Evolutionary conservation across 495 filamentous ascomycete genomes (phyloP).

Genomic region (Podospora appendiculata): DNA sequence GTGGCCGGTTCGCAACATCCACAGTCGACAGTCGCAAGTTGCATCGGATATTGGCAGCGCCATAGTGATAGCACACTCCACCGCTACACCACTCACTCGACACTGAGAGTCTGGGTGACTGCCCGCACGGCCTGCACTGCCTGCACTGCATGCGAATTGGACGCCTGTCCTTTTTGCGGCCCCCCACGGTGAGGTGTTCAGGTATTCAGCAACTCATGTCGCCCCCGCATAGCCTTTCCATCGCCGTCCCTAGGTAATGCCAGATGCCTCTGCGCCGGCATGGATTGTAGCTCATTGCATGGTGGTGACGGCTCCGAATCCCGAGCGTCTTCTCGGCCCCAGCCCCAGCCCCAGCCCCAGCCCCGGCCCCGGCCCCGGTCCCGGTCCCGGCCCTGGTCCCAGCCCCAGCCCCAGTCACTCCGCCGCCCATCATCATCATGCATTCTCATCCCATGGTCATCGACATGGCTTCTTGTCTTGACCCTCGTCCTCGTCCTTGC

Average conservation of each 20-base stretch:
- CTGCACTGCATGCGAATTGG: too few relatives aligned
- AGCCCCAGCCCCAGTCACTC: not conserved
- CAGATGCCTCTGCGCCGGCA: slow-evolving; percentile 26
- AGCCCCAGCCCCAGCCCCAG: not conserved
- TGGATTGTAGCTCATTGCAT: slow-evolving; percentile 17
- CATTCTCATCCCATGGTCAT: not conserved
- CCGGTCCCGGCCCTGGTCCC: not conserved
- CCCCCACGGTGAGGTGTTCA: too few relatives aligned
- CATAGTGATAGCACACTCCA: not conserved
- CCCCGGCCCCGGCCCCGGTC: not conserved
- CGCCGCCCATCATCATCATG: not conserved
- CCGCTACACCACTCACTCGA: too few relatives aligned
- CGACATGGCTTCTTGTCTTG: slow-evolving; percentile 5
- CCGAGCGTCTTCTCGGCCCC: not conserved
- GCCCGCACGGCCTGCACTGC: too few relatives aligned
- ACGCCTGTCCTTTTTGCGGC: too few relatives aligned
- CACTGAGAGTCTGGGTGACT: too few relatives aligned
- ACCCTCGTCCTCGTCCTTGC: slow-evolving; percentile 15
- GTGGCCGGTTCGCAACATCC: too few relatives aligned
- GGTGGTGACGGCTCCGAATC: slow-evolving; percentile 11
- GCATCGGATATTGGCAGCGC: not conserved
- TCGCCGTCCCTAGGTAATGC: slow-evolving; percentile 32
- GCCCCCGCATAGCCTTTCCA: slow-evolving; percentile 6
- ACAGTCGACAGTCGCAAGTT: not conserved
- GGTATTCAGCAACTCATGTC: slow-evolving; percentile 21